Conservation (phyloP, 1,284 basidiomycete species). For the Moniliophthora roreri region DNA sequence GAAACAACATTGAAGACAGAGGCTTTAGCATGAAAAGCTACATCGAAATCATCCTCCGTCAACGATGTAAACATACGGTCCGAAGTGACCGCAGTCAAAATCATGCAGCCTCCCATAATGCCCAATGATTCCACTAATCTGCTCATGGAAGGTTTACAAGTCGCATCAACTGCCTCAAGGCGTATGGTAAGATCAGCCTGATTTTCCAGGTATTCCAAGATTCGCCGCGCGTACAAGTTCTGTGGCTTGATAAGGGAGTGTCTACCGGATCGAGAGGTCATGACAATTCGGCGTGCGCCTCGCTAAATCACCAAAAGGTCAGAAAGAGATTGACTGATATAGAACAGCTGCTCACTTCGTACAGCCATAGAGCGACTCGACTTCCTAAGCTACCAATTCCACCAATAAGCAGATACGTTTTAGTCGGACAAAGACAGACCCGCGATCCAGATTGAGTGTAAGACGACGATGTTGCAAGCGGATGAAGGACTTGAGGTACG, state of each 20-base stretch:
- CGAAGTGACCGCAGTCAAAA: slow-evolving; percentile 30
- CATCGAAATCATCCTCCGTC: slow-evolving; percentile 28
- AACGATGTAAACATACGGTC: slow-evolving; percentile 33
- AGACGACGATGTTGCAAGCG: background rate
- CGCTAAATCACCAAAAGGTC: slow-evolving; percentile 26
- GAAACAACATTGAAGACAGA: slow-evolving; percentile 27
- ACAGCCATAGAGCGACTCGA: slow-evolving; percentile 37
- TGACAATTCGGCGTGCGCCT: slow-evolving; percentile 34
- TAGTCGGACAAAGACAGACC: slow-evolving; percentile 17
- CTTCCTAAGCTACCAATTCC: slow-evolving; percentile 34
- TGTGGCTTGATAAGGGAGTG: slow-evolving; percentile 16
- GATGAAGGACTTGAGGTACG: no score
- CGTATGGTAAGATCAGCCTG: slow-evolving; percentile 27
- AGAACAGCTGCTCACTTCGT: slow-evolving; percentile 26
- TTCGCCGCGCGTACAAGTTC: slow-evolving; percentile 20
- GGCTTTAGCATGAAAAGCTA: slow-evolving; percentile 29
- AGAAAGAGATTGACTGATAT: background rate
- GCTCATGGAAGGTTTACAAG: slow-evolving; percentile 23
- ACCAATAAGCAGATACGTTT: slow-evolving; percentile 27
- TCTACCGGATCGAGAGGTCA: slow-evolving; percentile 37
- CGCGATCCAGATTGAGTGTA: no score
- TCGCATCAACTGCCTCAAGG: slow-evolving; percentile 29
- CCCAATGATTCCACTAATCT: slow-evolving; percentile 23
- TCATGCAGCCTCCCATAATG: slow-evolving; percentile 36
- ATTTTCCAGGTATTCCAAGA: slow-evolving; percentile 29